These are phyloP conservation scores for Zalaria sp. DNA, from an alignment of 2,329 filamentous ascomycete genomes.

Conservation along the genomic window DNA sequence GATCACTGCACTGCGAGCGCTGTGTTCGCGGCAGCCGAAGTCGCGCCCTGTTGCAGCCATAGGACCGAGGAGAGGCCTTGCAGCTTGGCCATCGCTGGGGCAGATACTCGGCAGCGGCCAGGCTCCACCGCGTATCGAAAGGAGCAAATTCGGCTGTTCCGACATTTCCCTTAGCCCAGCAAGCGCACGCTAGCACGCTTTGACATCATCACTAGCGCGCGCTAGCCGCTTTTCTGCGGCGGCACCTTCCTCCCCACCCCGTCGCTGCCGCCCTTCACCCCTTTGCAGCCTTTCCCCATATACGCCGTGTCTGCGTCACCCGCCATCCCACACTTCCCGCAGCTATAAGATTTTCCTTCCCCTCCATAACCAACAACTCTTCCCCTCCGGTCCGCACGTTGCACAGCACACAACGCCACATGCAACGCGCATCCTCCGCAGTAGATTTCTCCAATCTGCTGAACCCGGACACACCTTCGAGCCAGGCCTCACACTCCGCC, in stretches of 20 bases:
- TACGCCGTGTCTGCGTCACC: background rate
- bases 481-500: conserved; percentile 8
- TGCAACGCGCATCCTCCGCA: conserved; percentile 61
- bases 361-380: background rate
- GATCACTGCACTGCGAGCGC: too few species aligned
- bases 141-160: too few species aligned
- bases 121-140: too few species aligned
- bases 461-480: conserved; percentile 38
- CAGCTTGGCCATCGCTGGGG: background rate
- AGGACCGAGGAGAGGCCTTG: background rate
- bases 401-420: conserved; percentile 43
- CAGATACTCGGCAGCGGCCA: background rate
- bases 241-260: background rate
- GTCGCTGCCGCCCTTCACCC: background rate
- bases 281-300: background rate
- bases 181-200: background rate
- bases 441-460: conserved; percentile 65
- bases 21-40: background rate
- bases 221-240: background rate
- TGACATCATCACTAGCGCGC: background rate
- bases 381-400: conserved; percentile 5
- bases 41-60: background rate
- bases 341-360: conserved; percentile 5
- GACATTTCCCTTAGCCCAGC: background rate
- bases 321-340: background rate